Evolutionary conservation across 148 eudicot genomes (phyloP), one percentile per base, ranked within the genome.

Genomic region (Nyssa sinensis): DNA sequence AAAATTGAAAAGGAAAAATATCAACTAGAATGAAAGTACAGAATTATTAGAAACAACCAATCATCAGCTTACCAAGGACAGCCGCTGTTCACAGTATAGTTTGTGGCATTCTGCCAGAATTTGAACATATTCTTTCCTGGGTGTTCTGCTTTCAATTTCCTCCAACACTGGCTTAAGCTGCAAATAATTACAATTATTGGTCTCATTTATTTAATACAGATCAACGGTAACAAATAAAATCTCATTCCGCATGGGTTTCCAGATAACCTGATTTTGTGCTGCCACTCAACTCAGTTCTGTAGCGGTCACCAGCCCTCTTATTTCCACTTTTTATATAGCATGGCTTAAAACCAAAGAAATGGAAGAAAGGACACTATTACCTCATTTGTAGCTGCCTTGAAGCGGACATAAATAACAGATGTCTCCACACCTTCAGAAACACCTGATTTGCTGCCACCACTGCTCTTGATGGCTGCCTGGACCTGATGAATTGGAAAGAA

Each of bases 341-440:
- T 27, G 65, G 24, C 57, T 34, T 34, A 62, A 51, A 63, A 71
- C 68, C 29, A 70, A 74, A 67, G 30, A 67, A 70, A 17, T 67
- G 34, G n/a, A 53, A 66, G 29, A 57, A 28, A 53, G 34, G 69
- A 19, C 25, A 29, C 29, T 41, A 71, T 73, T 84, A 93, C 99
- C 97, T 95, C 99, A 84, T 92, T 93, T 69, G 99, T 94, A 79
- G 99, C 99, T 64, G 97, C 97, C 84, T 91, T 92, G 79, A 92
- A 95, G 63, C 97, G 94, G 39, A 95, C 99, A 86, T 95, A 95
- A 33, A 95, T 89, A 64, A 89, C 81, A 74, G 99, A 95, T 72
- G 99, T 92, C 84, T 92, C 99, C 23, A 93, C 94, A 76, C 89
- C 93, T 84, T 95, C 99, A 71, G 99, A 92, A 77, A 95, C 83